Percentiles rank a stretch among this genome's conserved stretches.
phyloP scores from a whole-genome alignment of 495 filamentous ascomycete species.

The Hyaloscypha finlandica region DNA sequence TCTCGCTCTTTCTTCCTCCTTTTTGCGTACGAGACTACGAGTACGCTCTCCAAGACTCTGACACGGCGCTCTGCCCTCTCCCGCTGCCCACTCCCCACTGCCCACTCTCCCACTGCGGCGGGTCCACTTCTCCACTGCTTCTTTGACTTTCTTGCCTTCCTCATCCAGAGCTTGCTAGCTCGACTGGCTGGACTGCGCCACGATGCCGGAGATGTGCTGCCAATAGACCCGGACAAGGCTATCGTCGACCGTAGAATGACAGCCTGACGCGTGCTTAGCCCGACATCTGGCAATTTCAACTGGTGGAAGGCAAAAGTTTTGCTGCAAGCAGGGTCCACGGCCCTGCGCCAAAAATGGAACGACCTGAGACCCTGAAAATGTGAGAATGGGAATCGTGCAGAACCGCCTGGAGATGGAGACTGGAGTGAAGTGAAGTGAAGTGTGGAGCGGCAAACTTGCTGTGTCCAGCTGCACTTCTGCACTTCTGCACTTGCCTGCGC shows the following conservation, averaged over 20 bases:
- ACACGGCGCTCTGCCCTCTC: neutral
- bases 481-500: neutral
- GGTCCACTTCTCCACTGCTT: neutral
- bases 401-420: too few relatives aligned
- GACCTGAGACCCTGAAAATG: conserved; percentile 15
- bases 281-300: neutral
- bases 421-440: too few relatives aligned
- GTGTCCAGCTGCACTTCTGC: neutral
- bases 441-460: too few relatives aligned
- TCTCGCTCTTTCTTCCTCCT: neutral
- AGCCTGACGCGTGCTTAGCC: neutral
- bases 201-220: conserved; percentile 8
- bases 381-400: neutral
- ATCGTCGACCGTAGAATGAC: conserved; percentile 4
- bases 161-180: neutral
- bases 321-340: conserved; percentile 10
- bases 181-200: conserved; percentile 4
- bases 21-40: neutral
- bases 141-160: conserved; percentile 2
- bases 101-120: neutral
- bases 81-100: neutral
- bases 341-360: neutral
- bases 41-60: neutral
- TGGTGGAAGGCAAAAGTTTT: neutral
- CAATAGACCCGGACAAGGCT: conserved; percentile 2